Percentiles rank a stretch among this genome's conserved stretches.
Conservation (phyloP, 257 asterid genomes). For the Datura wrightii region DNA sequence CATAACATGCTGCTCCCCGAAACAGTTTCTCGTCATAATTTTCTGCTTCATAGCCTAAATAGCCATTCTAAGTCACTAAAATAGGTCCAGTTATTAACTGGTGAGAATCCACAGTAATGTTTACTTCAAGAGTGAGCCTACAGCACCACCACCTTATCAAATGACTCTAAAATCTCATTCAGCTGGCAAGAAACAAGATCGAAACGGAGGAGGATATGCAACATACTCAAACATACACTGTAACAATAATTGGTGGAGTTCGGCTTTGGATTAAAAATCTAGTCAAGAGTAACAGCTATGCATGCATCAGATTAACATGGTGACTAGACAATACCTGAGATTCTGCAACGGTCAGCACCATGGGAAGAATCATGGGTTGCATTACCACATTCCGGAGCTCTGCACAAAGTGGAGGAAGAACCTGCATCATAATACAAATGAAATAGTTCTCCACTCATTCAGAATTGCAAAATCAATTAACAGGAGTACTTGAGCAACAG, state of each 20-base stretch:
- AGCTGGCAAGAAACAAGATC: background rate
- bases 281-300: background rate
- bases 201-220: background rate
- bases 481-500: slow-evolving; percentile 25
- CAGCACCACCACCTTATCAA: slow-evolving; percentile 11
- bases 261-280: slow-evolving; percentile 1
- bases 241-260: background rate
- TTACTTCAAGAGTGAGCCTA: background rate
- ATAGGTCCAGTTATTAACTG: slow-evolving; percentile 16
- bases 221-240: slow-evolving; percentile 1
- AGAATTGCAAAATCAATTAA: slow-evolving; percentile 36
- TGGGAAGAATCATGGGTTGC: slow-evolving; percentile 99
- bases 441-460: slow-evolving; percentile 32
- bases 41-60: slow-evolving; percentile 1
- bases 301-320: slow-evolving; percentile 32
- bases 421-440: slow-evolving; percentile 54
- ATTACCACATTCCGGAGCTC: slow-evolving; percentile 97
- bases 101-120: slow-evolving; percentile 16
- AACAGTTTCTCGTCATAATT: background rate
- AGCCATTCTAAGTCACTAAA: slow-evolving; percentile 17
- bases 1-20: background rate
- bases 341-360: slow-evolving; percentile 98
- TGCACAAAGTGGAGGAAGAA: slow-evolving; percentile 99
- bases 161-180: background rate
- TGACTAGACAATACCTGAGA: slow-evolving; percentile 73